A percentile compares a stretch with the other conserved stretches of the same genome.
phyloP scores from a whole-genome alignment of 73 alveolate genomes.

The Breviolum minutum region DNA sequence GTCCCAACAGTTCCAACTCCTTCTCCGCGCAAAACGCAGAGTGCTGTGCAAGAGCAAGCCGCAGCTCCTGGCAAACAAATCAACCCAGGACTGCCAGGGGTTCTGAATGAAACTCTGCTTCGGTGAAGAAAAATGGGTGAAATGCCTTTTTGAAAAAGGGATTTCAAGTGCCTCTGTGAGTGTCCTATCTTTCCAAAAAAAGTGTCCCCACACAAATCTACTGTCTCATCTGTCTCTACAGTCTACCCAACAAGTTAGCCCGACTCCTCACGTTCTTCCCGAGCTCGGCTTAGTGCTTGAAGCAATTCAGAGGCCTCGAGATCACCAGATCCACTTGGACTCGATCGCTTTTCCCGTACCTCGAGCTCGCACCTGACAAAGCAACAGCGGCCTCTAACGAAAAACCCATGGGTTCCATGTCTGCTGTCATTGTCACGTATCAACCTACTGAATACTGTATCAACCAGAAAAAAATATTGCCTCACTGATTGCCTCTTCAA shows the following conservation, averaged over 20 bases:
- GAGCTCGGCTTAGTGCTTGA: conserved; percentile 57
- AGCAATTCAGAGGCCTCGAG: not conserved
- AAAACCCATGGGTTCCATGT: too few species aligned
- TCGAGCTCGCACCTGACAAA: not conserved
- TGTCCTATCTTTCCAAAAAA: too few species aligned
- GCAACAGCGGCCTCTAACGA: not conserved
- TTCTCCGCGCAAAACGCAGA: conserved; percentile 33
- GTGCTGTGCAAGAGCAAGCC: conserved; percentile 48
- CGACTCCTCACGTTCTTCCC: conserved; percentile 34
- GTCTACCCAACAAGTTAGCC: too few species aligned
- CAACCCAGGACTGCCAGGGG: not conserved
- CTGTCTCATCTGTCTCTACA: too few species aligned
- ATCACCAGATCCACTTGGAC: not conserved
- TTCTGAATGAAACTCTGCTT: not conserved
- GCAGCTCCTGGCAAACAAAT: conserved; percentile 19
- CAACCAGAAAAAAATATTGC: too few species aligned
- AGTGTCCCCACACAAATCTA: too few species aligned
- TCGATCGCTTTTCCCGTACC: not conserved
- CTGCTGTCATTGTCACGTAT: too few species aligned
- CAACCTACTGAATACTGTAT: too few species aligned
- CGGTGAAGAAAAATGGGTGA: too few species aligned
- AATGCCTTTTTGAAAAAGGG: not conserved
- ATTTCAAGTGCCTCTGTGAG: not conserved
- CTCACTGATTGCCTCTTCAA: too few species aligned
- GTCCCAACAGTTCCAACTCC: conserved; percentile 28